Evolutionary conservation across 2,329 filamentous ascomycete genomes (phyloP).

Genomic region (Ceratocystis papillata): DNA sequence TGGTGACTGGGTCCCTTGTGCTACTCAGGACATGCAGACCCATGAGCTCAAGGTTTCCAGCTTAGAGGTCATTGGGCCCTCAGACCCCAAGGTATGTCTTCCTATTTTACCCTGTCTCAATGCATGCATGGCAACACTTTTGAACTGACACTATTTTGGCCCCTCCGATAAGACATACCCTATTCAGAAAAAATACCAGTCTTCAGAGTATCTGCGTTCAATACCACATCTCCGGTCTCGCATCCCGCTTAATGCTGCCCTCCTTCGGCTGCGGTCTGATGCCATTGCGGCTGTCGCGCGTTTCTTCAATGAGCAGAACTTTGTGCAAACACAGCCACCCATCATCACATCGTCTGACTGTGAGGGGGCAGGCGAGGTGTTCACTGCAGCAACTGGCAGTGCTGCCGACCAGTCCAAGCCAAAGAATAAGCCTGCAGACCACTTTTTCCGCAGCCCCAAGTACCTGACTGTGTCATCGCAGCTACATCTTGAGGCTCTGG

Average conservation of each 20-base stretch:
- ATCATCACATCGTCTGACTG: constrained; percentile 95
- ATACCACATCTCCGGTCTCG: constrained; percentile 79
- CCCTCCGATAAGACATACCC: constrained; percentile 59
- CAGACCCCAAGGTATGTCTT: constrained; percentile 62
- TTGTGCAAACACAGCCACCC: constrained; percentile 79
- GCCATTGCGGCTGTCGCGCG: constrained; percentile 59
- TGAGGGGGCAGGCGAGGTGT: constrained; percentile 91
- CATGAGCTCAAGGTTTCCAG: constrained; percentile 69
- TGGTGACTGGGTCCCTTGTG: constrained; percentile 65
- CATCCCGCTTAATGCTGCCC: constrained; percentile 65
- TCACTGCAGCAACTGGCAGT: constrained; percentile 51
- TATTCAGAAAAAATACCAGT: constrained; percentile 93
- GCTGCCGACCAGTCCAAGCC: constrained; percentile 27
- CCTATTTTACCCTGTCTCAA: background rate
- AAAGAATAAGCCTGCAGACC: constrained; percentile 33
- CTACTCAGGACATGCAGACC: constrained; percentile 49
- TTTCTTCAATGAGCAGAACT: constrained; percentile 62
- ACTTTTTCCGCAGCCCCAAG: constrained; percentile 78
- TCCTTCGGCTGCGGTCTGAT: constrained; percentile 75
- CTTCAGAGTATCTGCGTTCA: constrained; percentile 74
- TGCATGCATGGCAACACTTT: background rate
- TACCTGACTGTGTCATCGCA: constrained; percentile 94
- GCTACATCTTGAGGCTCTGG: constrained; percentile 83
- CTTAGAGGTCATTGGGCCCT: constrained; percentile 61
- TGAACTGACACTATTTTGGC: no score